Evolutionary conservation across 495 filamentous ascomycete genomes (phyloP), one percentile per base, ranked within the genome.

Genomic region (Delitschia confertaspora): DNA sequence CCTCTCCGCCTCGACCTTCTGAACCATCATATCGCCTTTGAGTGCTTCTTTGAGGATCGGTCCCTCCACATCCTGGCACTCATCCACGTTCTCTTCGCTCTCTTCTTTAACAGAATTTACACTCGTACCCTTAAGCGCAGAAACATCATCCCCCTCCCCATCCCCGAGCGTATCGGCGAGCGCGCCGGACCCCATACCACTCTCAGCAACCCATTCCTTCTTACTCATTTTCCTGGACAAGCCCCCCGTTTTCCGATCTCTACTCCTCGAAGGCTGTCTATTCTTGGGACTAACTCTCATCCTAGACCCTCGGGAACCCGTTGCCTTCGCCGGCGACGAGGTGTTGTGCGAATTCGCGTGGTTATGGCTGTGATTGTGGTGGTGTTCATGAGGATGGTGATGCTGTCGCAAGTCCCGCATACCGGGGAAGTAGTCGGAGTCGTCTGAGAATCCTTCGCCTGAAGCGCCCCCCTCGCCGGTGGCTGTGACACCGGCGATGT

Each of bases 91-190:
- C 27, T 50, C 24, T 10, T 46, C 9, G 3, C 17, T 38, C 29
- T 35, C 27, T 11, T 26, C 35, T 2, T 32, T 31, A n/a, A 1
- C 37, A n/a, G n/a, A n/a, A n/a, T n/a, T n/a, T n/a, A n/a, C n/a
- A n/a, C n/a, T n/a, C 7, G 26, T 42, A 34, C 41, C 21, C 31
- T 50, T 48, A 17, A 24, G 19, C 38, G 46, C 27, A 26, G 32
- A 39, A 0, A 22, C 42, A 6, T 42, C 51, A 18, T 49, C 49
- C 18, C 51, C 60, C 30, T 49, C 49, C 21, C 54, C 59, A 57
- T 66, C 63, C 3, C 64, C 64, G n/a, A 67, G 44, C 13, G 58
- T 44, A 51, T 67, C 64, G 14, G 64, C 64, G n/a, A 53, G 38
- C 32, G 50, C 52, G 4, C 61, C 63, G 9, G 22, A 16, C 1